Base-by-base conservation (phyloP, 495 filamentous ascomycete genomes). In the Clavariopsis aquatica region DNA sequence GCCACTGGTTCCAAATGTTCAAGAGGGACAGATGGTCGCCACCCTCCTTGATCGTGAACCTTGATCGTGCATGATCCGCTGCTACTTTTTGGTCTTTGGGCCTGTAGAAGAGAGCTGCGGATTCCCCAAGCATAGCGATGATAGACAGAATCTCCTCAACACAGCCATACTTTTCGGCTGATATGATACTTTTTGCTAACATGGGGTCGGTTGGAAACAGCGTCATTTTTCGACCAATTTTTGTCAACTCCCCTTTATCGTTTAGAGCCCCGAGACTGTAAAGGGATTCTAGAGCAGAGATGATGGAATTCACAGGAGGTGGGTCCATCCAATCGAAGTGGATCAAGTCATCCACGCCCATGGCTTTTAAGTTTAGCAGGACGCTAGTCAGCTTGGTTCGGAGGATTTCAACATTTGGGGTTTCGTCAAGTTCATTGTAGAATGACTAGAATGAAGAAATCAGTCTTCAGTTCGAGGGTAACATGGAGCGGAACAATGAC, bases 1-100 rank as follows among this genome's bases (percentile, higher is more conserved):
- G 89, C 92, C 92, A 98, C 75, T 96, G 89, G 74, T 96, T 96
- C 88, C 87, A 98, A 72, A 98, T 89, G 70, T 96, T 96, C n/a
- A 98, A 83, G 0, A 93, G 83, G 0, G 92, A 93, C 13, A 93
- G 75, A 71, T 96, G 91, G 76, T 98, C 94, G 45, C 94, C 94
- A 52, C 94, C 94, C 59, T 95, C 92, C 67, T 91, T 92, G 68
- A 92, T 79, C 0, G 94, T 96, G 78, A 98, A 97, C 1, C 95
- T 84, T 29, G 87, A 86, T n/a, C 93, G 87, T 3, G 94, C 94
- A 67, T 89, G 89, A 74, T 97, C 94, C 23, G 94, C 95, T 73
- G 96, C 89, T 49, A 97, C 87, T 70, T 96, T 96, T 79, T 98
- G 96, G 77, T 98, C 93, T 74, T 96, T 96, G 10, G 94, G 94